These are phyloP conservation scores for Nicotiana rustica DNA, from an alignment of 305 asterid species.

Conservation along the genomic window DNA sequence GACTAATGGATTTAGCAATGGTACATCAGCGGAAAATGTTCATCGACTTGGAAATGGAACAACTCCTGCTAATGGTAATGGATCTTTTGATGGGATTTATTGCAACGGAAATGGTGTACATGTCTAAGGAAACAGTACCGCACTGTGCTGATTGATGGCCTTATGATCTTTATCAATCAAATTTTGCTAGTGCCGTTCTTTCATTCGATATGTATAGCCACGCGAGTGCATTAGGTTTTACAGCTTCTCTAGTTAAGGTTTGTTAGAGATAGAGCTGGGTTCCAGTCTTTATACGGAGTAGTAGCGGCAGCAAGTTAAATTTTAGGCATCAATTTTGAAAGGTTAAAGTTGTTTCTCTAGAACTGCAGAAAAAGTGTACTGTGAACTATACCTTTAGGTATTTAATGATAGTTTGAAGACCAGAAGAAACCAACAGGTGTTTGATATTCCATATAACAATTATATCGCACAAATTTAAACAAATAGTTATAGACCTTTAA, in stretches of 20 bases:
- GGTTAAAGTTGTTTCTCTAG: not conserved
- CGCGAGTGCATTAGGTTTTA: constrained; percentile 41
- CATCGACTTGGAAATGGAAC: constrained; percentile 54
- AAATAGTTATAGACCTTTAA: not conserved
- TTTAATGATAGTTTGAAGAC: not conserved
- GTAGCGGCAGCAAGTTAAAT: constrained; percentile 43
- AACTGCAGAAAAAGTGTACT: not conserved
- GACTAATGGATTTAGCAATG: constrained; percentile 54
- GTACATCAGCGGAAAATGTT: constrained; percentile 47
- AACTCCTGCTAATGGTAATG: constrained; percentile 69
- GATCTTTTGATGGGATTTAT: constrained; percentile 67
- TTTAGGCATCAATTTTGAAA: constrained; percentile 23
- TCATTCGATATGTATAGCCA: constrained; percentile 49
- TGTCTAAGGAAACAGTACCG: constrained; percentile 45
- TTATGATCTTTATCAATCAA: constrained; percentile 33
- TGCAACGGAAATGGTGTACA: constrained; percentile 83
- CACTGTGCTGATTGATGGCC: constrained; percentile 4
- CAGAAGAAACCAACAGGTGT: not conserved
- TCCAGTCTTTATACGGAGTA: constrained; percentile 68
- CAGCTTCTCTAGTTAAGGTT: constrained; percentile 39
- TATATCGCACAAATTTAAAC: not conserved
- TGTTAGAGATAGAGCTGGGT: constrained; percentile 52
- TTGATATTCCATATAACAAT: not conserved
- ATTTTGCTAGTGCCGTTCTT: constrained; percentile 47
- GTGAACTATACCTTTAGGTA: not conserved